phyloP scores from a whole-genome alignment of 2,329 filamentous ascomycete genomes.

The Bisporella sp. region DNA sequence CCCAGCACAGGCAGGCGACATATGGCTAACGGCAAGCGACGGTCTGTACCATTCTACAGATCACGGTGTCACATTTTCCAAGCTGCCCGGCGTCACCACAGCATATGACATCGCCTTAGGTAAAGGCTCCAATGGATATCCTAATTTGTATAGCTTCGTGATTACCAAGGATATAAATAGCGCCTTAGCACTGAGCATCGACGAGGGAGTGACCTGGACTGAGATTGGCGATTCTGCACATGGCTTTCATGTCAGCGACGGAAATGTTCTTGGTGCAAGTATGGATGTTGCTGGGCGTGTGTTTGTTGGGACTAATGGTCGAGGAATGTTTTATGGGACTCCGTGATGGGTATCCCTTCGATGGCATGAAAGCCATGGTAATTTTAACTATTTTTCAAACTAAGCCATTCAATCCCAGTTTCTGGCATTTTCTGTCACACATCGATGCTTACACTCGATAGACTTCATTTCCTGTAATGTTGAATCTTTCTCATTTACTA shows the following conservation, averaged over 20 bases:
- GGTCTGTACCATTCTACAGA: conserved; percentile 47
- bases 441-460: no score
- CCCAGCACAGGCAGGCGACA: conserved; percentile 49
- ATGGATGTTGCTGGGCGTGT: conserved; percentile 23
- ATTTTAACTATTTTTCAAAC: no score
- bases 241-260: conserved; percentile 22
- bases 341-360: not conserved
- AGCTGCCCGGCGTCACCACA: conserved; percentile 25
- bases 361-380: no score
- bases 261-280: conserved; percentile 23
- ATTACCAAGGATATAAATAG: not conserved
- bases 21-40: conserved; percentile 47
- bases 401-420: no score
- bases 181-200: conserved; percentile 11
- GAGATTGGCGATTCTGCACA: conserved; percentile 22
- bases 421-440: no score
- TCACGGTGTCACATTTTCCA: not conserved
- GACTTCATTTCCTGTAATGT: no score
- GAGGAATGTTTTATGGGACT: conserved; percentile 27
- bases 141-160: not conserved
- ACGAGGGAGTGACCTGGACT: conserved; percentile 23
- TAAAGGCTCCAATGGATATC: not conserved
- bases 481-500: no score
- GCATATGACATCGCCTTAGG: not conserved
- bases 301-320: conserved; percentile 26